Conservation (phyloP, 352 stramenopile species). For the Phytophthora pluvialis region DNA sequence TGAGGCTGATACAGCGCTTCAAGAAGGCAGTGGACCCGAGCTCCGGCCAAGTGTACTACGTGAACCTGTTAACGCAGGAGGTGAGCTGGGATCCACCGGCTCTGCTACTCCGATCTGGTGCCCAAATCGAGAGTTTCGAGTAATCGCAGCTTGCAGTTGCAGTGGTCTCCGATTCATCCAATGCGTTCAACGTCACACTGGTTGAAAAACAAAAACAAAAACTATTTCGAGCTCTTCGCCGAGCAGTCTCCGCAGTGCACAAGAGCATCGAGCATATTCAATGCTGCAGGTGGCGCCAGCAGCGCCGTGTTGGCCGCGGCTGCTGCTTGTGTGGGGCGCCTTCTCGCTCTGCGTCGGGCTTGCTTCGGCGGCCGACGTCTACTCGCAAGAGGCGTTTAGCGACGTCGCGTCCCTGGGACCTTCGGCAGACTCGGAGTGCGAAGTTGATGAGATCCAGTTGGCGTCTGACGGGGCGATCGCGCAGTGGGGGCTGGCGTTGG, state of each 20-base stretch:
- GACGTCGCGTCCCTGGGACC: background rate
- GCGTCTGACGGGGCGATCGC: constrained; percentile 72
- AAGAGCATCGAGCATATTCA: background rate
- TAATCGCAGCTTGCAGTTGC: background rate
- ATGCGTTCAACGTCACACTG: constrained; percentile 4
- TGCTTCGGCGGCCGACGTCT: constrained; percentile 8
- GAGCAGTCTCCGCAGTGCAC: background rate
- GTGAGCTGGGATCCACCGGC: constrained; percentile 69
- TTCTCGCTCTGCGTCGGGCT: constrained; percentile 8
- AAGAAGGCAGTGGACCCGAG: constrained; percentile 59
- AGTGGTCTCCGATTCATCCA: background rate
- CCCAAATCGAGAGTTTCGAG: constrained; percentile 39
- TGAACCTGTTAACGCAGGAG: constrained; percentile 66
- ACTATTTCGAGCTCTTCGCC: constrained; percentile 3
- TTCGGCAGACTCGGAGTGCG: constrained; percentile 36
- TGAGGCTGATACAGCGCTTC: constrained; percentile 51
- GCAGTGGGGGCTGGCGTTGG: constrained; percentile 48
- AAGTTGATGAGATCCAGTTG: constrained; percentile 73
- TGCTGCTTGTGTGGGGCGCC: constrained; percentile 16
- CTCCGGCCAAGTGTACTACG: constrained; percentile 70
- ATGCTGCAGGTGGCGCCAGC: constrained; percentile 1
- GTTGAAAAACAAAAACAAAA: constrained; percentile 11
- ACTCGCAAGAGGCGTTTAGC: constrained; percentile 20
- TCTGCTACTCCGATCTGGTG: constrained; percentile 31
- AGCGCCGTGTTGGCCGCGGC: background rate